phyloP scores from a whole-genome alignment of 495 filamentous ascomycete species.

The Barbatosphaeria neglecta region DNA sequence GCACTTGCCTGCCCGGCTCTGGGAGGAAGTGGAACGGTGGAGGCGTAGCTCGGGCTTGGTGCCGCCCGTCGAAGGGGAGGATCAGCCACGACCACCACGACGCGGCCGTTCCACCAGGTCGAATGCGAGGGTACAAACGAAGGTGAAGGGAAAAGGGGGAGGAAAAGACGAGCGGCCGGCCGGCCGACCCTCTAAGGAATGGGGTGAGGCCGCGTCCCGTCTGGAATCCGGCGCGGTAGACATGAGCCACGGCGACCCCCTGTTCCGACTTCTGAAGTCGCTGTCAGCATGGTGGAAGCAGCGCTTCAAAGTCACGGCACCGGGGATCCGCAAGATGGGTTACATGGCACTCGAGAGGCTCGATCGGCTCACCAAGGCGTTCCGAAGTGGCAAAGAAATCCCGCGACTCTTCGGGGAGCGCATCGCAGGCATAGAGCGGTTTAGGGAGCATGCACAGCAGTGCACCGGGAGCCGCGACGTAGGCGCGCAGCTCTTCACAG shows the following conservation, averaged over 20 bases:
- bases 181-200: slow-evolving; percentile 50
- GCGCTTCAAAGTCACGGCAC: slow-evolving; percentile 64
- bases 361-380: slow-evolving; percentile 53
- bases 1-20: slow-evolving; percentile 50
- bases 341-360: slow-evolving; percentile 64
- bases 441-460: slow-evolving; percentile 53
- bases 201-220: slow-evolving; percentile 57
- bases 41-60: slow-evolving; percentile 53
- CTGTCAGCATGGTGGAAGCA: slow-evolving; percentile 80
- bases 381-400: slow-evolving; percentile 50
- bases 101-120: too few relatives aligned
- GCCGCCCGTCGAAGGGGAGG: slow-evolving; percentile 22
- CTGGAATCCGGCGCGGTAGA: slow-evolving; percentile 56
- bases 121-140: slow-evolving; percentile 15
- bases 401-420: slow-evolving; percentile 61
- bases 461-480: slow-evolving; percentile 80
- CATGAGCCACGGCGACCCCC: slow-evolving; percentile 68
- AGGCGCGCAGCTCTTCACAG: slow-evolving; percentile 83
- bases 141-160: slow-evolving; percentile 22
- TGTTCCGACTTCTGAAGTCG: slow-evolving; percentile 65
- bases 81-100: too few relatives aligned
- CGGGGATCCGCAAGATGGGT: slow-evolving; percentile 77
- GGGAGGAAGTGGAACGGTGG: slow-evolving; percentile 68
- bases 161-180: slow-evolving; percentile 31
- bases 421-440: slow-evolving; percentile 50